A percentile compares a stretch with the other conserved stretches of the same genome.
phyloP scores from a whole-genome alignment of 768 basidiomycete species.

The Russula lepida region DNA sequence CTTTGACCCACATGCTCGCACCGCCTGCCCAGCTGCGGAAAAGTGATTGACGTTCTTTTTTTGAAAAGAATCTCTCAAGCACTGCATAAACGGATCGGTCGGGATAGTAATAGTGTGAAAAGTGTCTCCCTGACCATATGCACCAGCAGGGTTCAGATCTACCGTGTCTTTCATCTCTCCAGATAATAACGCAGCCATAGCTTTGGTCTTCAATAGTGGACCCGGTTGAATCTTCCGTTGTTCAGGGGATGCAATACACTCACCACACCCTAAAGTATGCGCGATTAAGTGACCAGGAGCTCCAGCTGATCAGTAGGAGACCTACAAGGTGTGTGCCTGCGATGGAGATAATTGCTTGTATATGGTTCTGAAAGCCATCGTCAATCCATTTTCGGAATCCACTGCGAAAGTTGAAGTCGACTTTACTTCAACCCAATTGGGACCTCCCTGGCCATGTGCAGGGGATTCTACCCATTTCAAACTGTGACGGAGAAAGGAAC shows the following conservation, averaged over 20 bases:
- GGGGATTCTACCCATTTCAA: conserved; percentile 97
- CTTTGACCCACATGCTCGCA: conserved; percentile 92
- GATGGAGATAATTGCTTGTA: conserved; percentile 77
- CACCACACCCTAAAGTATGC: conserved; percentile 59
- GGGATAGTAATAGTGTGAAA: too few relatives aligned
- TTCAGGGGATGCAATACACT: conserved; percentile 23
- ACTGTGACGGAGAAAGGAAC: conserved; percentile 32
- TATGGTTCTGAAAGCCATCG: conserved; percentile 48
- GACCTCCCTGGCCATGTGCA: conserved; percentile 70
- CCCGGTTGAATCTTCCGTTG: background rate
- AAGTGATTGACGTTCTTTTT: conserved; percentile 77
- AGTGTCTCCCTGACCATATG: conserved; percentile 44
- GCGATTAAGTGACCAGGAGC: background rate
- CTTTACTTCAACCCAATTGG: conserved; percentile 83
- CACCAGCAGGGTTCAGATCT: conserved; percentile 75
- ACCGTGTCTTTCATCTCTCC: too few relatives aligned
- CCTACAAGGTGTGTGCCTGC: conserved; percentile 80
- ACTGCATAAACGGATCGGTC: conserved; percentile 34
- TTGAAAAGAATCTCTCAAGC: conserved; percentile 82
- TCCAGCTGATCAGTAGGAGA: background rate
- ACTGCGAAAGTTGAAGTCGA: background rate
- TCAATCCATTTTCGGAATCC: background rate
- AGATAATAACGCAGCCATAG: conserved; percentile 89
- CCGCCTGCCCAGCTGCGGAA: conserved; percentile 96
- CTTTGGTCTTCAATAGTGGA: conserved; percentile 59